Conservation (phyloP, 768 basidiomycete genomes). For the Leccinum sublutescens region DNA sequence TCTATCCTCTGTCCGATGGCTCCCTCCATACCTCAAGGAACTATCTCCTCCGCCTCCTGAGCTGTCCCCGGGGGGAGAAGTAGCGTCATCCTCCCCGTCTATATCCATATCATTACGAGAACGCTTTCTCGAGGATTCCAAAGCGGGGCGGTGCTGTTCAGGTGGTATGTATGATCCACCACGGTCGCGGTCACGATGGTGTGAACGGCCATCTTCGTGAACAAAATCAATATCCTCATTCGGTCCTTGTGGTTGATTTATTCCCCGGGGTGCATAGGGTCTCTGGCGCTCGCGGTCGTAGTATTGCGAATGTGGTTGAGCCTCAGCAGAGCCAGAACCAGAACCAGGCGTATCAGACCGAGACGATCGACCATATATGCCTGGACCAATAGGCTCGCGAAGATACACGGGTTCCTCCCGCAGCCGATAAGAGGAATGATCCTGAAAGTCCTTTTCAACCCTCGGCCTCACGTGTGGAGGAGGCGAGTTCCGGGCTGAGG, state of each 20-base stretch:
- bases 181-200: conserved; percentile 38
- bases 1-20: conserved; percentile 48
- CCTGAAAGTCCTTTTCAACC: conserved; percentile 32
- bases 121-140: conserved; percentile 54
- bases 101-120: conserved; percentile 63
- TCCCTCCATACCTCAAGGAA: conserved; percentile 35
- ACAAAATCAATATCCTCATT: conserved; percentile 52
- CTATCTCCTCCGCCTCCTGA: conserved; percentile 31
- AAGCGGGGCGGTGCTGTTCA: conserved; percentile 39
- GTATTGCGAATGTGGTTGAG: conserved; percentile 45
- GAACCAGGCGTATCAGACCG: conserved; percentile 62
- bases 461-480: conserved; percentile 39
- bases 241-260: conserved; percentile 36
- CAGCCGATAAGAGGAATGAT: conserved; percentile 30
- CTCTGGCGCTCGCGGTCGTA: conserved; percentile 50
- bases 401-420: conserved; percentile 30
- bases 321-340: conserved; percentile 50
- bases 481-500: conserved; percentile 41
- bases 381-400: conserved; percentile 33
- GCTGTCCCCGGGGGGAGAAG: conserved; percentile 28
- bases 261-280: conserved; percentile 52
- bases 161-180: conserved; percentile 32
- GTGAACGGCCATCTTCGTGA: conserved; percentile 52
- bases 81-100: conserved; percentile 52
- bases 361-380: conserved; percentile 37